Evolutionary conservation across 768 basidiomycete species (phyloP), one percentile per base, ranked within the genome.

Genomic region (Coprinopsis marcescibilis): DNA sequence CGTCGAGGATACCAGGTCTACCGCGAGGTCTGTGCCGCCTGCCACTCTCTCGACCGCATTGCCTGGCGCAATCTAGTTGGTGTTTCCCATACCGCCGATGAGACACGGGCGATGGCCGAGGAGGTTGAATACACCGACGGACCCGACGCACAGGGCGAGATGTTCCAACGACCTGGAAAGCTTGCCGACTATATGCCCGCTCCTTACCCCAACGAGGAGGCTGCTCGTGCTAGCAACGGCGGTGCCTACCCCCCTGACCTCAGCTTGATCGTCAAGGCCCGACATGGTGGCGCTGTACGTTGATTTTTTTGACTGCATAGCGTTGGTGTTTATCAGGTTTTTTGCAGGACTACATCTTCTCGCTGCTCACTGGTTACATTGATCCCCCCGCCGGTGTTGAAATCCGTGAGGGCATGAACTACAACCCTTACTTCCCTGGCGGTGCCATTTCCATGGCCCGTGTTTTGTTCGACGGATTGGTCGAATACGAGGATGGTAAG

Each of bases 41-140:
- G 96, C 68, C 96, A 99, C 67, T 99, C 96, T 26, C 83, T 99
- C 46, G 91, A 99, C 73, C 92, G 96, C 58, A 94, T 99, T 62
- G 96, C 96, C 49, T 99, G 96, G 96, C 90, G 96, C 64, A 99
- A 98, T 73, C 75, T 99, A 49, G 96, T 99, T 55, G 96, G 93
- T 60, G 92, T 97, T 46, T 96, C 93, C 23, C 96, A 99, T 71
- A 90, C 87, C 56, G 95, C 75, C 34, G 88, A 92, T 54, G 94
- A 99, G 70, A 75, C 75, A 45, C 87, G 89, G 65, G 72, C 75
- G 2, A 80, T 98, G 85, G 96, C 96, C 8, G 96, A 96, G 70
- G 95, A 97, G 60, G 74, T 93, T 48, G 96, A 99, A 67, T 99
- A 98, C 68, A 77, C 81, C 60, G 96, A 99, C 61, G 96, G 96